Base-by-base conservation (phyloP, 176 grass and related monocot genomes). In the Cymbopogon citratus region DNA sequence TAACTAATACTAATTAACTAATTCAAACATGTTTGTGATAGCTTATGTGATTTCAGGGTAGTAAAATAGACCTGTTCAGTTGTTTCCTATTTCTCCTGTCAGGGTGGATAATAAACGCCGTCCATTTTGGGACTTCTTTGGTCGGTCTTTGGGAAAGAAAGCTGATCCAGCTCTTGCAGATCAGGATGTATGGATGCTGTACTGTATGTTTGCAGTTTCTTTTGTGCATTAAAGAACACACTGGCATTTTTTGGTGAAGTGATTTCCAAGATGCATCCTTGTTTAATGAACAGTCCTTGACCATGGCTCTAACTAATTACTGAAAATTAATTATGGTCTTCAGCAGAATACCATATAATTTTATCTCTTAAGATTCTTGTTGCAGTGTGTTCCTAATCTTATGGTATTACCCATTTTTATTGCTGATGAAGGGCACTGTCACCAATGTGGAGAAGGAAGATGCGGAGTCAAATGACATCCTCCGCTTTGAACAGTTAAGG, bases 401-500 rank as follows among this genome's bases (percentile, higher is more conserved):
- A 71, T 67, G 59, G 26, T 21, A 35, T 60, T 59, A n/a, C 33
- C 4, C 26, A 3, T 13, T 82, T 75, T 75, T 85, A 9, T 79
- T 31, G 49, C 81, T 36, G n/a, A 86, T 36, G 25, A 86, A 99
- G 96, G 85, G 18, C 72, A 49, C 45, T 48, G 49, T 81, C 57
- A 11, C 73, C 40, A 83, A 83, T 82, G 83, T 57, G 73, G 82
- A 87, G 89, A 77, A 95, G 72, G 77, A 85, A 85, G 77, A 79
- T 63, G 66, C 54, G 34, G 79, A 93, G 48, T 81, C 83, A 74
- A 93, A 85, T 68, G 93, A 91, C 74, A 95, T 95, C 44, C 79
- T 81, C 63, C 89, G 93, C 41, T 95, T 99, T 76, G 89, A 91
- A 86, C 85, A 92, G 73, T 78, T 99, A 67, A 91, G 87, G 61